Conservation (phyloP, 768 basidiomycete genomes). For the Rhodotorula diobovata region DNA sequence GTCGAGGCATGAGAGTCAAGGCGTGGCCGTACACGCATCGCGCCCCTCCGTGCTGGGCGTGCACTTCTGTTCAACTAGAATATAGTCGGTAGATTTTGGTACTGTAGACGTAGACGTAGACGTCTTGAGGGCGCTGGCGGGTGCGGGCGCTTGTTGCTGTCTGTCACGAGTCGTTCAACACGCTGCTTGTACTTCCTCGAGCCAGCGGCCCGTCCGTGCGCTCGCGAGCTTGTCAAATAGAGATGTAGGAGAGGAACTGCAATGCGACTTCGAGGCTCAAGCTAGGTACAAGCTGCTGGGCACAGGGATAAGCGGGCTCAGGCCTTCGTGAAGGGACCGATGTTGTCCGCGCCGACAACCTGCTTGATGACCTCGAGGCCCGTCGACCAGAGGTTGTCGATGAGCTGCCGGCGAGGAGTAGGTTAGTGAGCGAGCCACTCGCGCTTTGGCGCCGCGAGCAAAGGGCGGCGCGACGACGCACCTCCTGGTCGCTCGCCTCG, state of each 20-base stretch:
- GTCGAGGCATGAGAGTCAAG: background rate
- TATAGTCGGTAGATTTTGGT: background rate
- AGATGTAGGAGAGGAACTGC: background rate
- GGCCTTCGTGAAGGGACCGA: conserved; percentile 15
- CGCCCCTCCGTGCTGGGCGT: background rate
- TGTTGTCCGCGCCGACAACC: background rate
- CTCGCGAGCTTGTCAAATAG: background rate
- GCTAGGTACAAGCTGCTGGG: background rate
- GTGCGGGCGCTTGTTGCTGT: background rate
- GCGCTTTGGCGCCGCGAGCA: too few species aligned
- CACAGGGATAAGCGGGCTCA: background rate
- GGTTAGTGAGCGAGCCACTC: too few species aligned
- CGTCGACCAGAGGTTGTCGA: conserved; percentile 33
- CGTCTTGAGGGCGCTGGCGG: too few species aligned
- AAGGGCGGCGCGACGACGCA: background rate
- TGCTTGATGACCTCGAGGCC: conserved; percentile 23
- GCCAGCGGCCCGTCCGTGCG: too few species aligned
- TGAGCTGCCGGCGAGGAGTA: conserved; percentile 2
- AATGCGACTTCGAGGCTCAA: background rate
- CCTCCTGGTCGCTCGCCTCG: conserved; percentile 25
- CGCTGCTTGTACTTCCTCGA: background rate
- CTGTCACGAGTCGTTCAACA: background rate
- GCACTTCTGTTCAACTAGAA: background rate
- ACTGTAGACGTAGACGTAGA: background rate
- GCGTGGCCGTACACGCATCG: too few species aligned